phyloP scores from a whole-genome alignment of 352 stramenopile species.

The Blastocystis sp. region DNA sequence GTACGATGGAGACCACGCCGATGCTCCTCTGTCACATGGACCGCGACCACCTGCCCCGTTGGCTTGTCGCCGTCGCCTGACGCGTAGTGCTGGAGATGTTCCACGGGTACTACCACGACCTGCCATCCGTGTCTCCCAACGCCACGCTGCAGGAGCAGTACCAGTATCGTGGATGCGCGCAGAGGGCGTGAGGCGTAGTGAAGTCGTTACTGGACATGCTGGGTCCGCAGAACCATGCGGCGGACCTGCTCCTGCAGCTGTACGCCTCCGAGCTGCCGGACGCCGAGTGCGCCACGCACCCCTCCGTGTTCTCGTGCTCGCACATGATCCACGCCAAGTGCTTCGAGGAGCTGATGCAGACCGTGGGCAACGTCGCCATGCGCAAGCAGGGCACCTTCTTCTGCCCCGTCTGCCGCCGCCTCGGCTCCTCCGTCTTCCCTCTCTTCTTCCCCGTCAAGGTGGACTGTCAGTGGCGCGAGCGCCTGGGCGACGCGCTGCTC shows the following conservation, averaged over 20 bases:
- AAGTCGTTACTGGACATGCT: not conserved
- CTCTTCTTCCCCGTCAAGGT: not conserved
- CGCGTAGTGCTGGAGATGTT: slow-evolving; percentile 17
- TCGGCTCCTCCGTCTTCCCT: not conserved
- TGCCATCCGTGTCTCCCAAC: not conserved
- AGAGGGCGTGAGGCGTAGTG: not conserved
- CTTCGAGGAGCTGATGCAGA: slow-evolving; percentile 2
- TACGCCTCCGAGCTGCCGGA: not conserved
- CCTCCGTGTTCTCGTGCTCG: not conserved
- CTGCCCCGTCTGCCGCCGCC: slow-evolving; percentile 57
- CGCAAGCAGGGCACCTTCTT: slow-evolving; percentile 5
- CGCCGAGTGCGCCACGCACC: not conserved
- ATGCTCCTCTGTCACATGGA: slow-evolving; percentile 19
- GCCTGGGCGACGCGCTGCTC: not conserved
- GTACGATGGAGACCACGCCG: not conserved
- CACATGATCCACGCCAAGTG: slow-evolving; percentile 55
- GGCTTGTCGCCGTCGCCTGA: not conserved
- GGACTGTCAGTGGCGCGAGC: slow-evolving; percentile 16
- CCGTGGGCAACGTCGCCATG: not conserved
- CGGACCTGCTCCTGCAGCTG: not conserved
- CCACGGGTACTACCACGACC: not conserved
- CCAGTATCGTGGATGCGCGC: not conserved
- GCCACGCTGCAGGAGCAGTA: slow-evolving; percentile 14
- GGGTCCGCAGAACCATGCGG: not conserved
- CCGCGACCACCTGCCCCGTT: not conserved